Evolutionary conservation across 1,284 basidiomycete genomes (phyloP).

Genomic region (Thelephora terrestris): DNA sequence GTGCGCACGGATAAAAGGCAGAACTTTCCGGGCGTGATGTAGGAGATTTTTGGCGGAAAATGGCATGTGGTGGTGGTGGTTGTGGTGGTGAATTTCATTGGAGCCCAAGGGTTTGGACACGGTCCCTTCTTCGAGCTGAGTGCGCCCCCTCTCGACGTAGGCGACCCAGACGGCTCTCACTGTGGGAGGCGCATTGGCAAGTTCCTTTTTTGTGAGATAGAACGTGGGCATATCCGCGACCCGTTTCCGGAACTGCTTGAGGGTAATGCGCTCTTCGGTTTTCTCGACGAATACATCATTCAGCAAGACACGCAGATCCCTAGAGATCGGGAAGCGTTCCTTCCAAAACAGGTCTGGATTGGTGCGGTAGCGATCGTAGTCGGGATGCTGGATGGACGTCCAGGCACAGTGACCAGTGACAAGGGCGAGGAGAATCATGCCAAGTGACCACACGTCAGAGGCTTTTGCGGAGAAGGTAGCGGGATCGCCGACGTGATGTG

Average conservation of each 20-base stretch:
- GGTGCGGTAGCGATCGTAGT: conserved; percentile 48
- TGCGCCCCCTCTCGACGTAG: conserved; percentile 5
- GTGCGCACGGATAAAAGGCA: no score
- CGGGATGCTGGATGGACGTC: conserved; percentile 38
- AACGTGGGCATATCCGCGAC: conserved; percentile 18
- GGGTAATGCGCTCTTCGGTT: conserved; percentile 16
- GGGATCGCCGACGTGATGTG: conserved; percentile 11
- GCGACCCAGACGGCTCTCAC: conserved; percentile 3
- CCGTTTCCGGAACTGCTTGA: conserved; percentile 17
- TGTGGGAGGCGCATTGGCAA: not conserved
- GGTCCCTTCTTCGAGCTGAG: not conserved
- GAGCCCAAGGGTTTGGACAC: conserved; percentile 3
- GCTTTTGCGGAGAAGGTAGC: conserved; percentile 38
- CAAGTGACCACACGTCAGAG: conserved; percentile 65
- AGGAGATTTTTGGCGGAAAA: not conserved
- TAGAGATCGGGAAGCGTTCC: conserved; percentile 28
- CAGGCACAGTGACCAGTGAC: conserved; percentile 60
- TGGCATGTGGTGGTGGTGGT: conserved; percentile 8
- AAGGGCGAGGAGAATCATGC: conserved; percentile 59
- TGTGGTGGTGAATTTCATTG: conserved; percentile 7
- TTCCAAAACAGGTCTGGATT: conserved; percentile 25
- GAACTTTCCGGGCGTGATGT: no score
- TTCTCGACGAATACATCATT: conserved; percentile 18
- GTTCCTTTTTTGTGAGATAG: conserved; percentile 10
- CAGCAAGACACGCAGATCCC: conserved; percentile 27